Percentiles rank a stretch among this genome's conserved stretches.
phyloP scores from a whole-genome alignment of 2,329 filamentous ascomycete genomes.

The Fusarium stilboides region DNA sequence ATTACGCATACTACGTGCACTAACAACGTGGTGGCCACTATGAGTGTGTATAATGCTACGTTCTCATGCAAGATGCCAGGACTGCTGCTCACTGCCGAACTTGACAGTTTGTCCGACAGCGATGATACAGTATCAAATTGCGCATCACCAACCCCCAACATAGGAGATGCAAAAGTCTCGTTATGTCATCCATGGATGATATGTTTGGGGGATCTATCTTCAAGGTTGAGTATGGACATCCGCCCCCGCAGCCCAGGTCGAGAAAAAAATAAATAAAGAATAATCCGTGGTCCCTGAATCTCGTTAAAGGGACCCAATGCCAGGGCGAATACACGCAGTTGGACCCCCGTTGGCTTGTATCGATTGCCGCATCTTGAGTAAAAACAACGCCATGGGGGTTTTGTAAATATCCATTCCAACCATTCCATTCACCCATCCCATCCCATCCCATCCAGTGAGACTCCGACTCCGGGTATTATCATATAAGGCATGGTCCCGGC shows the following conservation, averaged over 20 bases:
- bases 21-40: slow-evolving; percentile 5
- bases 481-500: slow-evolving; percentile 33
- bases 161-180: slow-evolving; percentile 1
- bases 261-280: background rate
- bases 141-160: background rate
- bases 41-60: slow-evolving; percentile 19
- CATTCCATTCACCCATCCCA: background rate
- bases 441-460: slow-evolving; percentile 18
- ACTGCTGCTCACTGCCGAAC: slow-evolving; percentile 19
- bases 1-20: slow-evolving; percentile 16
- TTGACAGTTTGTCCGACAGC: background rate
- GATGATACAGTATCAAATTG: slow-evolving; percentile 1
- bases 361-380: slow-evolving; percentile 32
- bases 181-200: slow-evolving; percentile 16
- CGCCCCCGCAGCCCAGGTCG: slow-evolving; percentile 6
- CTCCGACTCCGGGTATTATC: slow-evolving; percentile 27
- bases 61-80: slow-evolving; percentile 26
- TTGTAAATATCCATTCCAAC: slow-evolving; percentile 14
- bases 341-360: slow-evolving; percentile 21
- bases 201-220: background rate
- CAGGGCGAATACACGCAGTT: slow-evolving; percentile 17
- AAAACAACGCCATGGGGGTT: slow-evolving; percentile 34
- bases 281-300: slow-evolving; percentile 7
- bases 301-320: background rate
- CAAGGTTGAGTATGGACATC: slow-evolving; percentile 21